Evolutionary conservation across 129 eudicot genomes (phyloP).

Genomic region (Lactuca sativa): DNA sequence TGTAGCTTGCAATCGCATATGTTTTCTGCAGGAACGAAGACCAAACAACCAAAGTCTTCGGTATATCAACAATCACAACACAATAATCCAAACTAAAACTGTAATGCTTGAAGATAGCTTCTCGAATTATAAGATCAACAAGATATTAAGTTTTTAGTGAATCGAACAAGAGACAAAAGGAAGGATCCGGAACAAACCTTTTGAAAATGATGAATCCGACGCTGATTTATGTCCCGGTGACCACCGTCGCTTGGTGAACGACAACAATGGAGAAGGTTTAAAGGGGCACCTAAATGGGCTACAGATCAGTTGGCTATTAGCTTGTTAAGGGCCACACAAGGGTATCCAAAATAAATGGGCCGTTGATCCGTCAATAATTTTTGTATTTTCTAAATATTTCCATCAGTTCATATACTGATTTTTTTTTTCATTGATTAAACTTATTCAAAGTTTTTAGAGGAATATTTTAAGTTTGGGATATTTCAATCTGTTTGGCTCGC

Average conservation of each 20-base stretch:
- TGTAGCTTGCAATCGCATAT: neutral
- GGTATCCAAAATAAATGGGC: too few relatives aligned
- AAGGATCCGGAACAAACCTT: slow-evolving; percentile 14
- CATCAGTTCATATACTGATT: too few relatives aligned
- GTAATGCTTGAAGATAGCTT: slow-evolving; percentile 15
- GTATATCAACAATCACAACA: neutral
- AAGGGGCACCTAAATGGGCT: neutral
- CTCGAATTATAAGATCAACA: slow-evolving; percentile 9
- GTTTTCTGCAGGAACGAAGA: neutral
- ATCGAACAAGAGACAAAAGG: neutral
- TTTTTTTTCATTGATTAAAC: too few relatives aligned
- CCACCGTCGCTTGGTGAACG: slow-evolving; percentile 16
- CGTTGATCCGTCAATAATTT: too few relatives aligned
- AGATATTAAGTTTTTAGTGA: neutral
- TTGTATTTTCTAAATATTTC: too few relatives aligned
- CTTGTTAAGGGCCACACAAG: neutral
- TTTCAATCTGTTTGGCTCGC: too few relatives aligned
- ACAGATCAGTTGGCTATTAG: neutral
- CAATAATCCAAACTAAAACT: slow-evolving; percentile 10
- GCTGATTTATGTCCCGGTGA: slow-evolving; percentile 10
- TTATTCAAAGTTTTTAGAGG: too few relatives aligned
- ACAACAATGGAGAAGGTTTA: slow-evolving; percentile 15
- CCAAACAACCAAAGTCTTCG: neutral
- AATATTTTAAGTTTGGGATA: too few relatives aligned
- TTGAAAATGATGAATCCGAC: slow-evolving; percentile 27